Conservation (phyloP, 129 eudicot species). For the Helichrysum umbraculigerum region DNA sequence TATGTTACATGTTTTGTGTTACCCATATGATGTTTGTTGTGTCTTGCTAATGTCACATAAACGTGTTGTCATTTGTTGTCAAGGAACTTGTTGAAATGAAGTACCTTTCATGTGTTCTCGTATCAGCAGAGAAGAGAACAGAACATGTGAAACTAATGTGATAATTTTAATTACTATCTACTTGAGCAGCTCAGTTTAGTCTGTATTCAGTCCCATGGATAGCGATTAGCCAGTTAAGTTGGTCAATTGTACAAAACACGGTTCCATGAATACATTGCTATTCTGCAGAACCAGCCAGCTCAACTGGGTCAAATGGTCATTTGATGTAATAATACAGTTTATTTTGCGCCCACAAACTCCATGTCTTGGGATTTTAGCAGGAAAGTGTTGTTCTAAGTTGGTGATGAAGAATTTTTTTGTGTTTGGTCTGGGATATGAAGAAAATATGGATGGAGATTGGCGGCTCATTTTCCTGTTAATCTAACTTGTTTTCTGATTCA, state of each 20-base stretch:
- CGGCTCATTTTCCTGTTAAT: too few species aligned
- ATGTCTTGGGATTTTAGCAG: too few species aligned
- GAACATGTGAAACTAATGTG: not conserved
- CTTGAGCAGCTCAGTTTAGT: not conserved
- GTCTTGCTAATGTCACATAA: too few species aligned
- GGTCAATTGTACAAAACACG: not conserved
- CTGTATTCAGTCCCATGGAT: not conserved
- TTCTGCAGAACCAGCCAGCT: not conserved
- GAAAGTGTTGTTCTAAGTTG: too few species aligned
- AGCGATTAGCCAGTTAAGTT: not conserved
- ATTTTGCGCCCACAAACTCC: too few species aligned
- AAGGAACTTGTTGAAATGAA: not conserved
- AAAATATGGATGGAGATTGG: too few species aligned
- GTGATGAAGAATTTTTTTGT: too few species aligned
- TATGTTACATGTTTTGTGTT: not conserved
- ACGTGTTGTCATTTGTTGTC: not conserved
- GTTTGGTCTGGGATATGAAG: too few species aligned
- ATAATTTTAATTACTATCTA: too few species aligned
- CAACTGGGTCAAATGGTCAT: too few species aligned
- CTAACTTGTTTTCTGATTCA: not conserved
- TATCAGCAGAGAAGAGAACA: not conserved
- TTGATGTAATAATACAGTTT: too few species aligned
- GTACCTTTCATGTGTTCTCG: not conserved
- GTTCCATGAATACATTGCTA: not conserved
- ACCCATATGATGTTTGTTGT: not conserved